Base-by-base conservation (phyloP, 2,329 filamentous ascomycete genomes). In the Aspergillus japonicus region DNA sequence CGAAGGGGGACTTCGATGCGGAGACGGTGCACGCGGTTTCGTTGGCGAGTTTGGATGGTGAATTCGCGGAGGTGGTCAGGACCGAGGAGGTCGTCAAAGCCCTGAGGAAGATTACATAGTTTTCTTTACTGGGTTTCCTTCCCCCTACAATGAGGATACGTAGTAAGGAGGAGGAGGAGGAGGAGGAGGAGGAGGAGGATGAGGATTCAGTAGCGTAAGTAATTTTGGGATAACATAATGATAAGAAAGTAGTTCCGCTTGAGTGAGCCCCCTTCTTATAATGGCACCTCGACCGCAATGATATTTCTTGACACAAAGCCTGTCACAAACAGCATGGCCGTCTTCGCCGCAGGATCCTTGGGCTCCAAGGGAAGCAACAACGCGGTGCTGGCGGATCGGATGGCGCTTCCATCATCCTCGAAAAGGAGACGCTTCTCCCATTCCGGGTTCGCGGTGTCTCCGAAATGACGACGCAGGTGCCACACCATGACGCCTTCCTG, bases 291-390 rank as follows among this genome's bases (percentile, higher is more conserved):
- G 21, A 83, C 77, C 11, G 83, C 83, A 61, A 86, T 68, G 35
- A 82, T 73, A 58, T 71, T 78, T 33, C 75, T 73, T 2, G 83
- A 81, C 60, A 82, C 61, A 57, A 85, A 84, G 0, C 86, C 85
- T 0, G 84, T 84, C 2, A 82, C 80, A 69, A 85, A 87, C 16
- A 88, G 67, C 83, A 83, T 86, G 0, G 80, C 85, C 19, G 81
- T 78, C 64, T 78, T 75, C 0, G 79, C 78, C 0, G 63, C 72
- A 51, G 81, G 78, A 12, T 73, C 65, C 14, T 68, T 66, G 0
- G 83, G 83, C 44, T 85, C 79, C 54, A 85, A 80, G 0, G 80
- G 78, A 1, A 88, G 77, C 48, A 88, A 59, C 0, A 86, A 78
- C 0, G 83, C 82, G 0, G 79, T 75, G 58, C 82, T 86, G 0